Evolutionary conservation across 768 basidiomycete species (phyloP).

Genomic region (Amanita exitialis): DNA sequence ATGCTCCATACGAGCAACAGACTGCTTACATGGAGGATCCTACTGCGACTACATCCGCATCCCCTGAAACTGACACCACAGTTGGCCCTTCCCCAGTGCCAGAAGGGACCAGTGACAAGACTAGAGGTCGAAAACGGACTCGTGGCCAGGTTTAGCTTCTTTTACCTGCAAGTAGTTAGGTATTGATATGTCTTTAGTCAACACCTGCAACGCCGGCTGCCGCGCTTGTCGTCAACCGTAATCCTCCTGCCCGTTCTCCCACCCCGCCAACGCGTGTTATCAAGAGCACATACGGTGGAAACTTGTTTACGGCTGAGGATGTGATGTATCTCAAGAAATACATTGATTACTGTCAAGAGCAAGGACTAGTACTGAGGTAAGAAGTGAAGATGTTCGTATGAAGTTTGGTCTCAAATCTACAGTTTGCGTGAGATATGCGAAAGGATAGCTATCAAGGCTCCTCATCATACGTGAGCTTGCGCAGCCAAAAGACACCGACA

Average conservation of each 20-base stretch:
- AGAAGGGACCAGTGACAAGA: slow-evolving; percentile 28
- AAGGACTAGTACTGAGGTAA: slow-evolving; percentile 74
- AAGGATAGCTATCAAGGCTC: slow-evolving; percentile 79
- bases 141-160: slow-evolving; percentile 39
- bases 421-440: slow-evolving; percentile 82
- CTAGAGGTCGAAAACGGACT: slow-evolving; percentile 61
- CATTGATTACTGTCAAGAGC: slow-evolving; percentile 85
- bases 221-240: slow-evolving; percentile 55
- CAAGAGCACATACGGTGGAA: slow-evolving; percentile 86
- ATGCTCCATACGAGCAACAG: slow-evolving; percentile 28
- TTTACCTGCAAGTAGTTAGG: slow-evolving; percentile 3
- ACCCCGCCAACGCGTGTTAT: slow-evolving; percentile 77
- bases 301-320: slow-evolving; percentile 79
- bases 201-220: slow-evolving; percentile 59
- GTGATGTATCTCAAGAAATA: slow-evolving; percentile 78
- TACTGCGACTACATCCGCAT: slow-evolving; percentile 29
- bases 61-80: slow-evolving; percentile 22
- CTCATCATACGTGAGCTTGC: slow-evolving; percentile 71
- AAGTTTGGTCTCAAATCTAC: not conserved
- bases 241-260: slow-evolving; percentile 68
- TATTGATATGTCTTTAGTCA: slow-evolving; percentile 23
- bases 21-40: slow-evolving; percentile 40
- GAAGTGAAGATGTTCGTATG: slow-evolving; percentile 5
- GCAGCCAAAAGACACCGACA: not conserved
- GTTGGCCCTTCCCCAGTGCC: slow-evolving; percentile 28